These are phyloP conservation scores for Roridomyces roridus DNA, from an alignment of 768 basidiomycete genomes.

Conservation along the genomic window DNA sequence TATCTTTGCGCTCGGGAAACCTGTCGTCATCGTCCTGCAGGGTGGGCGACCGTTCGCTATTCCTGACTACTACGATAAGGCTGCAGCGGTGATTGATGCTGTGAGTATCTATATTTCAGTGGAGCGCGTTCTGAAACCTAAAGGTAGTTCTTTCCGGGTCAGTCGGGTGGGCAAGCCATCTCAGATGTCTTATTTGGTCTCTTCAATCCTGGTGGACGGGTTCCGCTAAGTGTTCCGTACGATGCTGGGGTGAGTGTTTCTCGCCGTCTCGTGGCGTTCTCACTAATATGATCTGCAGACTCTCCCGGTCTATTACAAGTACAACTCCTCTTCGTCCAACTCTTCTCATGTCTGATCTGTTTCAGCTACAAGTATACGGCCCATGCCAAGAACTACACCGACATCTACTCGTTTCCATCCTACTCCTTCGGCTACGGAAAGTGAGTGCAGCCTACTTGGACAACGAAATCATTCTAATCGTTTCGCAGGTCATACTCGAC, in stretches of 20 bases:
- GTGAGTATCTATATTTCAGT: constrained; percentile 4
- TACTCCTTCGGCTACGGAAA: constrained; percentile 34
- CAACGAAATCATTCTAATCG: no score
- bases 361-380: constrained; percentile 28
- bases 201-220: constrained; percentile 32
- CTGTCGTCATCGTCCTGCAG: constrained; percentile 29
- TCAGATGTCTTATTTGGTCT: constrained; percentile 31
- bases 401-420: constrained; percentile 29
- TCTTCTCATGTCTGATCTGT: neutral
- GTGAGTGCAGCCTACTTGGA: neutral
- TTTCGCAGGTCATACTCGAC: constrained; percentile 27
- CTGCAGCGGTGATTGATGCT: constrained; percentile 29
- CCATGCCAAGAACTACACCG: constrained; percentile 27
- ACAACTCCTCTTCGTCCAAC: constrained; percentile 8
- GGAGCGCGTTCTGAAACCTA: neutral
- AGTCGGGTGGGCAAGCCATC: constrained; percentile 34
- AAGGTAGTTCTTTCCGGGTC: constrained; percentile 32
- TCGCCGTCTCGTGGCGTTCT: no score
- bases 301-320: constrained; percentile 34
- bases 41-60: constrained; percentile 34
- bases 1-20: constrained; percentile 29
- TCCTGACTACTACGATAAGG: constrained; percentile 27
- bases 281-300: neutral
- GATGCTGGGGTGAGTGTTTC: constrained; percentile 9
- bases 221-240: constrained; percentile 32